Evolutionary conservation across 148 eudicot species (phyloP).

Genomic region (Fagopyrum tataricum): DNA sequence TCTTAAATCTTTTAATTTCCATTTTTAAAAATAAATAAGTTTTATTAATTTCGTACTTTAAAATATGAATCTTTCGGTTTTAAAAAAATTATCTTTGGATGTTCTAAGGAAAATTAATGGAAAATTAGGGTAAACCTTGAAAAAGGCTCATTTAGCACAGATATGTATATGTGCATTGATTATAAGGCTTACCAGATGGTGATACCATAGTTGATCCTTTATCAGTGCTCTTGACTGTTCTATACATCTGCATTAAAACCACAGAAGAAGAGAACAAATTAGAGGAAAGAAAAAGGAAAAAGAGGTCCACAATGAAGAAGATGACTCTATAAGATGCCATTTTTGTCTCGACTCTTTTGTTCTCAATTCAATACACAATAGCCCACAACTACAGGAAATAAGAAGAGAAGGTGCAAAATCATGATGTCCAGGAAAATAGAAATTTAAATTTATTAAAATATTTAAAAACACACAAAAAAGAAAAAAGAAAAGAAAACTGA

Average conservation of each 20-base stretch:
- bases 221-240: constrained; percentile 97
- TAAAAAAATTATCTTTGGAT: too few species aligned
- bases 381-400: constrained; percentile 10
- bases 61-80: too few species aligned
- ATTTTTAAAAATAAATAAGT: too few species aligned
- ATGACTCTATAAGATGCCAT: constrained; percentile 3
- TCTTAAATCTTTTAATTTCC: too few species aligned
- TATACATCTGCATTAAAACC: constrained; percentile 76
- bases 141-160: not conserved
- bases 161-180: not conserved
- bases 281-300: not conserved
- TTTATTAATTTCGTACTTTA: too few species aligned
- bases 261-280: constrained; percentile 14
- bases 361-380: not conserved
- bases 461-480: too few species aligned
- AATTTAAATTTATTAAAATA: not conserved
- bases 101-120: not conserved
- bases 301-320: constrained; percentile 1
- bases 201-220: constrained; percentile 28
- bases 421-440: not conserved
- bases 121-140: not conserved
- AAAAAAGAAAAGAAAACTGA: too few species aligned
- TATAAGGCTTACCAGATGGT: constrained; percentile 16
- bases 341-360: not conserved
- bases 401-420: not conserved